These are phyloP conservation scores for Aspergillus nomiae DNA, from an alignment of 2,329 filamentous ascomycete species.

Conservation along the genomic window DNA sequence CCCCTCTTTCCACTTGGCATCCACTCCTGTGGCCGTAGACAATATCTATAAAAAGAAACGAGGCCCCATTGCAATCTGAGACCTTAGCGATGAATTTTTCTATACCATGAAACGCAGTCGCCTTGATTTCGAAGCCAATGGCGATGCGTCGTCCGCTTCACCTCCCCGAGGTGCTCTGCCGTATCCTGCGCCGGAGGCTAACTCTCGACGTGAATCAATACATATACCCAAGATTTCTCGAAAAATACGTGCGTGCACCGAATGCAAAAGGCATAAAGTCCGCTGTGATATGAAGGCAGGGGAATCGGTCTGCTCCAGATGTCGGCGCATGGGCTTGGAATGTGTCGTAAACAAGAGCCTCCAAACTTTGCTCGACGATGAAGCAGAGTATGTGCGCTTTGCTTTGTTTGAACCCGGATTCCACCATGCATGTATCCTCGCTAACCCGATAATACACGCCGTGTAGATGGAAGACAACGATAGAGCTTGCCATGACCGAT, in stretches of 20 bases:
- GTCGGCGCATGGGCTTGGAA: slow-evolving; percentile 51
- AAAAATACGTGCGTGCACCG: slow-evolving; percentile 53
- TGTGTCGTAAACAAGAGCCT: slow-evolving; percentile 57
- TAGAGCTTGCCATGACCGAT: slow-evolving; percentile 42
- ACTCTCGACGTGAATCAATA: slow-evolving; percentile 24
- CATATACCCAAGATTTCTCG: slow-evolving; percentile 47
- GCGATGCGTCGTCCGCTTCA: slow-evolving; percentile 35
- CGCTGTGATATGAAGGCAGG: slow-evolving; percentile 56
- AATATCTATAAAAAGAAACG: not conserved
- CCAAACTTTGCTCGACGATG: slow-evolving; percentile 52
- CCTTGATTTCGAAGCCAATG: slow-evolving; percentile 41
- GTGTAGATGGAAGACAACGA: slow-evolving; percentile 40
- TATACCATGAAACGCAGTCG: slow-evolving; percentile 43
- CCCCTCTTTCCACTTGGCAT: not conserved
- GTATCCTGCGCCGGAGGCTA: slow-evolving; percentile 29
- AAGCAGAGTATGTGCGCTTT: slow-evolving; percentile 44
- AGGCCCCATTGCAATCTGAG: slow-evolving; percentile 22
- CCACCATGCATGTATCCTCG: not conserved
- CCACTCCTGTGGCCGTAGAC: not conserved
- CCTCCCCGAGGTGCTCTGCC: slow-evolving; percentile 32
- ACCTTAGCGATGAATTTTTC: slow-evolving; percentile 24
- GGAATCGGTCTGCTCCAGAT: slow-evolving; percentile 53
- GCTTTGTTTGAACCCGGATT: slow-evolving; percentile 16
- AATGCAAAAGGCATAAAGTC: slow-evolving; percentile 58
- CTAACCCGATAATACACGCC: slow-evolving; percentile 13